Evolutionary conservation across 1,139 yeast genomes (phyloP).

Genomic region (Blastobotrys raffinosifermentans): DNA sequence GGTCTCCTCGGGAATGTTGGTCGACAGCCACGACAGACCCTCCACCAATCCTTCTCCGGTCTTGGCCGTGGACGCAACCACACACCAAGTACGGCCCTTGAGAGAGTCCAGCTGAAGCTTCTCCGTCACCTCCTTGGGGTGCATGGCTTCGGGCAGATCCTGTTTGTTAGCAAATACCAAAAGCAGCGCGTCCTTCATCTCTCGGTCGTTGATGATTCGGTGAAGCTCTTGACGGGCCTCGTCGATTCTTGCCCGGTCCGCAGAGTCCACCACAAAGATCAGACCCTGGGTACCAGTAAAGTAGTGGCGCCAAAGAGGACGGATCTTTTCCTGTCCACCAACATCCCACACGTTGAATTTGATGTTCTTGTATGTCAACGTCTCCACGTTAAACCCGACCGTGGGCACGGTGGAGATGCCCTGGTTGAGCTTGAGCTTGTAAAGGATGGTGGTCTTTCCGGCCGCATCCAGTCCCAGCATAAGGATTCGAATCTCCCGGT

Average conservation of each 20-base stretch:
- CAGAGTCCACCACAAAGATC: slow-evolving; percentile 83
- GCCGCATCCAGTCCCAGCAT: slow-evolving; percentile 93
- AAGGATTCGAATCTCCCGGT: slow-evolving; percentile 50
- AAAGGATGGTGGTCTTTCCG: slow-evolving; percentile 77
- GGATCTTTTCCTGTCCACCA: slow-evolving; percentile 88
- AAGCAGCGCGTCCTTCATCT: slow-evolving; percentile 70
- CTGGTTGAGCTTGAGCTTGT: slow-evolving; percentile 67
- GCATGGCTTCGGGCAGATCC: slow-evolving; percentile 83
- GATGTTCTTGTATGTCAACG: slow-evolving; percentile 80
- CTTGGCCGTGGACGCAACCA: slow-evolving; percentile 84
- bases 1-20: slow-evolving; percentile 46
- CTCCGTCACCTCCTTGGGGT: slow-evolving; percentile 84
- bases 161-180: slow-evolving; percentile 90
- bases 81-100: slow-evolving; percentile 87
- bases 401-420: slow-evolving; percentile 84
- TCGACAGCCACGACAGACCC: slow-evolving; percentile 82
- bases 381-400: slow-evolving; percentile 91
- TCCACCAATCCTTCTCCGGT: slow-evolving; percentile 89
- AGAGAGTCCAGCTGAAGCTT: slow-evolving; percentile 76
- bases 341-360: slow-evolving; percentile 96
- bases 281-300: slow-evolving; percentile 93
- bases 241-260: slow-evolving; percentile 63
- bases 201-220: slow-evolving; percentile 73
- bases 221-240: slow-evolving; percentile 75
- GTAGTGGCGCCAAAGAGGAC: slow-evolving; percentile 93